Evolutionary conservation across 768 basidiomycete species (phyloP).

Genomic region (Peribolospora baueri): DNA sequence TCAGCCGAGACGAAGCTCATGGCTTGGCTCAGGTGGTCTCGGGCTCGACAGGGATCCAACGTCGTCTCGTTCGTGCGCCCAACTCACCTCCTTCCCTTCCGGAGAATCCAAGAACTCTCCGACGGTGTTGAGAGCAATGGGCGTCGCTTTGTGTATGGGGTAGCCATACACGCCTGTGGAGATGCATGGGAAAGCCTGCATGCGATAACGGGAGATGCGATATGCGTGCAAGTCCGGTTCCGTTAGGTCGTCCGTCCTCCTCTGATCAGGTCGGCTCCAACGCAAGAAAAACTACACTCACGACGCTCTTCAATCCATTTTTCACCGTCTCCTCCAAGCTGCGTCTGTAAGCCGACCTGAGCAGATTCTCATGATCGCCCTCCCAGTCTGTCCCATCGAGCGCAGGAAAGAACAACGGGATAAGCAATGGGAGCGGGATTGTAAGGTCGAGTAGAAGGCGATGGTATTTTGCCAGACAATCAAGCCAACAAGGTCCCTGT

Average conservation of each 20-base stretch:
- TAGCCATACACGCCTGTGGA: slow-evolving; percentile 61
- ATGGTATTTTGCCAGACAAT: too few relatives aligned
- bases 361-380: slow-evolving; percentile 19
- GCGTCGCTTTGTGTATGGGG: slow-evolving; percentile 25
- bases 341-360: slow-evolving; percentile 38
- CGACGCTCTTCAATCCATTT: slow-evolving; percentile 38
- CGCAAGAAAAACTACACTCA: slow-evolving; percentile 19
- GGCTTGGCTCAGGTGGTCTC: too few relatives aligned
- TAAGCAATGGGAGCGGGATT: too few relatives aligned
- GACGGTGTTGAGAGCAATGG: not conserved
- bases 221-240: not conserved
- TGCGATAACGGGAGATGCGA: not conserved
- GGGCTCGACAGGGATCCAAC: too few relatives aligned
- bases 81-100: too few relatives aligned
- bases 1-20: too few relatives aligned
- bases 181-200: slow-evolving; percentile 53
- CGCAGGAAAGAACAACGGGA: slow-evolving; percentile 25
- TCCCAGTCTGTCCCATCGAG: slow-evolving; percentile 19
- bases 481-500: too few relatives aligned
- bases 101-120: not conserved
- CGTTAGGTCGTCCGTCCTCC: not conserved
- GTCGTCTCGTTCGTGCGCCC: too few relatives aligned
- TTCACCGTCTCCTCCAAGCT: slow-evolving; percentile 39
- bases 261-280: not conserved
- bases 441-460: too few relatives aligned